These are phyloP conservation scores for Mycena leptocephala DNA, from an alignment of 768 basidiomycete genomes.

Conservation along the genomic window DNA sequence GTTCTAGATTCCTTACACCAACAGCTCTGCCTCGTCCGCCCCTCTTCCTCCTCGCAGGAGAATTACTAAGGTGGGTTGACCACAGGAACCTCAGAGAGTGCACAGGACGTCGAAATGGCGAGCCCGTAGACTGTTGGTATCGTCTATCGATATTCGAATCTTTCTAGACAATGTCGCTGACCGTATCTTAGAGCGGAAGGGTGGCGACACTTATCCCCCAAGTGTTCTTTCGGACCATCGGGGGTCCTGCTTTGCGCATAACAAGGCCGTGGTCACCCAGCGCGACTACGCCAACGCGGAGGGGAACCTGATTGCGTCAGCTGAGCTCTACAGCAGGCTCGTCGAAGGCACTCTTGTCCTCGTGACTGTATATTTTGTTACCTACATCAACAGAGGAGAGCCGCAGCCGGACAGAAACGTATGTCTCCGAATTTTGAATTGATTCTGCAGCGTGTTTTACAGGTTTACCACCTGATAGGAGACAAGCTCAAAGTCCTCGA, in stretches of 20 bases:
- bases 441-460: not conserved
- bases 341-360: slow-evolving; percentile 14
- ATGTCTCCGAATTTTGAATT: not conserved
- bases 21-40: not conserved
- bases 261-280: slow-evolving; percentile 1
- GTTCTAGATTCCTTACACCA: not conserved
- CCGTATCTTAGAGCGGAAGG: not conserved
- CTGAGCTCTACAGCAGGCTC: not conserved
- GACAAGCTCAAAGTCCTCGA: not conserved
- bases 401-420: not conserved
- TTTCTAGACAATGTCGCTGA: not conserved
- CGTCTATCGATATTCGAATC: not conserved
- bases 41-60: not conserved
- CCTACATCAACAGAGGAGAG: not conserved
- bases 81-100: not conserved
- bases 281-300: not conserved
- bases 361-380: not conserved
- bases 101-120: not conserved
- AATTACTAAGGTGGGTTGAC: not conserved
- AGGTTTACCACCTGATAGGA: not conserved
- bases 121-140: not conserved
- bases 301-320: slow-evolving; percentile 8
- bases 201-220: slow-evolving; percentile 18
- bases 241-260: slow-evolving; percentile 6
- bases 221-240: not conserved